A percentile compares a stretch with the other conserved stretches of the same genome.
Evolutionary conservation across 441 rosid genomes (phyloP).

Genomic region (Gossypium aridum): DNA sequence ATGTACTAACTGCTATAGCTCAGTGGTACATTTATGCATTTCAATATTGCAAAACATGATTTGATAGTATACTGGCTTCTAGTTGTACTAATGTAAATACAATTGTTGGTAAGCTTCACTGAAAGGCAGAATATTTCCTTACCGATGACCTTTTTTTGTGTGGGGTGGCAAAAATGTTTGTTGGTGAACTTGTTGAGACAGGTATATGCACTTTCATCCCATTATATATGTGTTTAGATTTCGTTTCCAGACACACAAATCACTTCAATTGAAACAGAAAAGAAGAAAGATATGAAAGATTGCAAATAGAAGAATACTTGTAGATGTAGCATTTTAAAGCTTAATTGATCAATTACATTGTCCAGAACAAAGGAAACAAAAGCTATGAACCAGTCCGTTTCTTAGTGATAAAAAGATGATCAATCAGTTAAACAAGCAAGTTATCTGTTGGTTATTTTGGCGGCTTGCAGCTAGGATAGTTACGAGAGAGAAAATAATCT

Average conservation of each 20-base stretch:
- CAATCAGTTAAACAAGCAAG: background rate
- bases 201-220: conserved; percentile 28
- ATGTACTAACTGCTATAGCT: background rate
- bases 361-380: background rate
- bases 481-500: conserved; percentile 62
- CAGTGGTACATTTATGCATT: background rate
- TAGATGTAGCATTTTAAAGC: background rate
- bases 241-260: background rate
- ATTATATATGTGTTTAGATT: background rate
- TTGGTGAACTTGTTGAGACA: conserved; percentile 88
- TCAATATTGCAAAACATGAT: background rate
- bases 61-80: background rate
- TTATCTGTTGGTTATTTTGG: too few relatives aligned
- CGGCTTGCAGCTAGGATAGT: too few relatives aligned
- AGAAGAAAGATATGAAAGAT: background rate
- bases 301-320: background rate
- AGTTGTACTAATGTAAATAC: conserved; percentile 22
- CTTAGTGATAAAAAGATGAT: background rate
- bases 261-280: background rate
- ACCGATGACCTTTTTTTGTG: conserved; percentile 71
- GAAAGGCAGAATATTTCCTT: conserved; percentile 69
- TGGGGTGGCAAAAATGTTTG: conserved; percentile 94
- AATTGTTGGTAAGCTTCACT: conserved; percentile 65
- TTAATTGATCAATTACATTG: background rate
- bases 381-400: background rate